Conservation (phyloP, 192 early-diverging fungal genomes). For the Entomortierella beljakovae region DNA sequence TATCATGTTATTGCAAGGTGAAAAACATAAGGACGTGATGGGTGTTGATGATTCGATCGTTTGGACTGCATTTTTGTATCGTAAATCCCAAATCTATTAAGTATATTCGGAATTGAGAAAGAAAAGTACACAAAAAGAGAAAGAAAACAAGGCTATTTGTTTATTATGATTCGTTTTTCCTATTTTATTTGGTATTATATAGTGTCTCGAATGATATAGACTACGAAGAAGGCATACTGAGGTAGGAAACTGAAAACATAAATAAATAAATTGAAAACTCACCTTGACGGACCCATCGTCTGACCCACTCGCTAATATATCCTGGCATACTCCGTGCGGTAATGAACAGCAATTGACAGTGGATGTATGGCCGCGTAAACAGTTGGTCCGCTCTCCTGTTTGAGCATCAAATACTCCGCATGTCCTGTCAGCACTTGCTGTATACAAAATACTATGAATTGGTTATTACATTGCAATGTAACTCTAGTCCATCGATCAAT, state of each 20-base stretch:
- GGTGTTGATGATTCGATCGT: neutral
- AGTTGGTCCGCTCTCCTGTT: neutral
- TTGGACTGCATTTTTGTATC: neutral
- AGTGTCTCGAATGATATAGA: too few species aligned
- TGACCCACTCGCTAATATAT: neutral
- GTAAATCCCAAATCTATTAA: neutral
- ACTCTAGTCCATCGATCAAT: neutral
- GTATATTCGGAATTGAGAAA: too few species aligned
- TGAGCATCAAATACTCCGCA: neutral
- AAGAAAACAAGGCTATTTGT: too few species aligned
- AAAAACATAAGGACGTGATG: neutral
- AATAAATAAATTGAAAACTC: too few species aligned
- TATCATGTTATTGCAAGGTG: neutral
- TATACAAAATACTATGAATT: neutral
- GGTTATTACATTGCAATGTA: neutral
- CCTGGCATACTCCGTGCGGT: neutral
- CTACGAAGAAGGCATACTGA: too few species aligned
- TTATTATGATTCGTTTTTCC: too few species aligned
- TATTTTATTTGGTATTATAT: too few species aligned
- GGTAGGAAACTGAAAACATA: too few species aligned
- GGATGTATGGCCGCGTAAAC: neutral
- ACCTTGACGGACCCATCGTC: neutral
- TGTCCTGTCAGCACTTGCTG: neutral
- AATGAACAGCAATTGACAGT: neutral
- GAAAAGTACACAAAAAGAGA: too few species aligned